phyloP scores from a whole-genome alignment of 2,329 filamentous ascomycete genomes.

The Grosmannia serpens region DNA sequence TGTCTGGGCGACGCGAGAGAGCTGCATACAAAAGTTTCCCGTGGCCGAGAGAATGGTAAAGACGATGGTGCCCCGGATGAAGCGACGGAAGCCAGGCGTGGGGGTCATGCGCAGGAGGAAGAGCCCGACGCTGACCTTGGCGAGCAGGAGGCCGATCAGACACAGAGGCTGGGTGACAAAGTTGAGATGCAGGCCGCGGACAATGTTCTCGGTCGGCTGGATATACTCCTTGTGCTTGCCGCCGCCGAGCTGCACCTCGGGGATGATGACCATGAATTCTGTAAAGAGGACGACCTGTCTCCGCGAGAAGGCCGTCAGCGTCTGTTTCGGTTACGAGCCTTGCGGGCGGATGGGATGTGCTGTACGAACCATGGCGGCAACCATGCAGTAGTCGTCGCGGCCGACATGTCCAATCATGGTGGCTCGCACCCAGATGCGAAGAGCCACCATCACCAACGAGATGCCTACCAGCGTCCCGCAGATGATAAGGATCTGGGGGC shows the following conservation, averaged over 20 bases:
- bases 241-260: constrained; percentile 16
- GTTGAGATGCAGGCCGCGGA: constrained; percentile 18
- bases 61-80: constrained; percentile 15
- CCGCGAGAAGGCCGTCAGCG: neutral
- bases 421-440: constrained; percentile 18
- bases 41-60: constrained; percentile 17
- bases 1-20: neutral
- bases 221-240: constrained; percentile 19
- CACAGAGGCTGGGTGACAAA: constrained; percentile 20
- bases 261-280: constrained; percentile 19
- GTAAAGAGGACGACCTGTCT: constrained; percentile 14
- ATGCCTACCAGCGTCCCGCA: constrained; percentile 17
- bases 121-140: constrained; percentile 20
- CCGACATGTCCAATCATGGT: constrained; percentile 16
- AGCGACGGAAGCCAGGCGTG: constrained; percentile 7
- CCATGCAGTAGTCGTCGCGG: constrained; percentile 18
- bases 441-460: constrained; percentile 13
- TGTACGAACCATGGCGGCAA: constrained; percentile 16
- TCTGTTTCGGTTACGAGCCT: too few relatives aligned
- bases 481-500: constrained; percentile 19
- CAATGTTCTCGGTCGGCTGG: constrained; percentile 13
- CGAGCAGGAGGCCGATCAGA: constrained; percentile 16
- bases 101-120: constrained; percentile 18
- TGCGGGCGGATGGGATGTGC: too few relatives aligned
- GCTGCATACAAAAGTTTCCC: constrained; percentile 13